Base-by-base conservation (phyloP, 768 basidiomycete species). In the Podaxis sp. region DNA sequence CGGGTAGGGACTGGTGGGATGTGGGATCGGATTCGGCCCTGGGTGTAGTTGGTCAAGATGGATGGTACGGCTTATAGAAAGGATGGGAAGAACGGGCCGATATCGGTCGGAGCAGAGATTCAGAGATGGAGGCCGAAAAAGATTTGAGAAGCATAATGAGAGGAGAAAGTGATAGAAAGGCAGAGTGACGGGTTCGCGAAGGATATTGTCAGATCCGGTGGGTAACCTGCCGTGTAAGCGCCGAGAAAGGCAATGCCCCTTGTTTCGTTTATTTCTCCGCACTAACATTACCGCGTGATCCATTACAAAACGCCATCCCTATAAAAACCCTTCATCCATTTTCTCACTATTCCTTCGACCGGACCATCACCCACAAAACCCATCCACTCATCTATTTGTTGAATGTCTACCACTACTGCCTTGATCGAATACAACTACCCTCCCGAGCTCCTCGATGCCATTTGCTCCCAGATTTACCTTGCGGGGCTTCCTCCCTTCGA, bases 391-490 rank as follows among this genome's bases (percentile, higher is more conserved):
- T 36, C 63, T 57, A 66, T 56, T 33, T 33, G 12, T 66, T 67
- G 65, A 62, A 77, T 75, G 74, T 70, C 67, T 60, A 64, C 33
- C 33, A 33, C 71, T 71, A 67, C 70, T 43, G 61, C 69, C 51
- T 51, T 52, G 15, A 0, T 65, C 15, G 36, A 58, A 19, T 71
- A 77, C 53, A 41, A 82, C 64, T 91, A 82, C 71, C 92, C 91
- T 6, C 79, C 86, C 7, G 92, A 94, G 68, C 74, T 94, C 15
- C 81, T 91, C 59, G 84, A 84, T 62, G 76, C 85, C 33, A 87
- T 95, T 63, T 93, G 90, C 66, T 84, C 87, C 0, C 81, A 89
- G 59, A 77, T 94, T 38, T 92, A 87, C 69, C 80, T 83, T 5
- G 77, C 86, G 29, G 85, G 87, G 63, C 73, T 88, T 3, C 85